These are phyloP conservation scores for Hypocreales sp. DNA, from an alignment of 2,329 filamentous ascomycete species.

Conservation along the genomic window DNA sequence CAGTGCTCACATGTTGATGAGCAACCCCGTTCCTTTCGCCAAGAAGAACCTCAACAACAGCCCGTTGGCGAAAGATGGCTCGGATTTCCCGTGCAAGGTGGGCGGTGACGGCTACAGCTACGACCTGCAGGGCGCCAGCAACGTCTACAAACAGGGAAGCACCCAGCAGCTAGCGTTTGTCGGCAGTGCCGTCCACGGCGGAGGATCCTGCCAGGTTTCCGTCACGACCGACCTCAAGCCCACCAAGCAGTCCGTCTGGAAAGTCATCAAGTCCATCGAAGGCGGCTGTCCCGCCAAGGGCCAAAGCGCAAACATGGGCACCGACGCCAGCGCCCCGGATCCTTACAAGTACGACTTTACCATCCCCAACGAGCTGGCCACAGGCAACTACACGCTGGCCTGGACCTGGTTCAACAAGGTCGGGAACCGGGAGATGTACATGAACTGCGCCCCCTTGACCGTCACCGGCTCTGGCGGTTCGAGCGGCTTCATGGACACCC, in stretches of 20 bases:
- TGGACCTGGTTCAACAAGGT: conserved; percentile 95
- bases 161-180: conserved; percentile 40
- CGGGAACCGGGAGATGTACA: conserved; percentile 93
- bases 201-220: conserved; percentile 82
- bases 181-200: conserved; percentile 69
- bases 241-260: conserved; percentile 54
- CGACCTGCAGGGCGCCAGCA: conserved; percentile 30
- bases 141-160: conserved; percentile 36
- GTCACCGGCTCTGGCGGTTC: conserved; percentile 39
- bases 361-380: conserved; percentile 54
- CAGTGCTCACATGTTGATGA: conserved; percentile 66
- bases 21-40: conserved; percentile 47
- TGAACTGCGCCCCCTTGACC: conserved; percentile 75
- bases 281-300: conserved; percentile 65
- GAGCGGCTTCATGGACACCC: conserved; percentile 37
- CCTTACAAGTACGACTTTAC: conserved; percentile 51
- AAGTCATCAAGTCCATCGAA: conserved; percentile 77
- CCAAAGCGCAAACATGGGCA: conserved; percentile 39
- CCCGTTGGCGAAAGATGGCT: conserved; percentile 45
- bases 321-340: conserved; percentile 23
- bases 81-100: conserved; percentile 73
- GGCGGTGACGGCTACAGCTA: conserved; percentile 26
- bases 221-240: conserved; percentile 65
- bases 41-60: conserved; percentile 31
- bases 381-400: conserved; percentile 66